Conservation (phyloP, 768 basidiomycete species). For the Pleurotus ostreatus region DNA sequence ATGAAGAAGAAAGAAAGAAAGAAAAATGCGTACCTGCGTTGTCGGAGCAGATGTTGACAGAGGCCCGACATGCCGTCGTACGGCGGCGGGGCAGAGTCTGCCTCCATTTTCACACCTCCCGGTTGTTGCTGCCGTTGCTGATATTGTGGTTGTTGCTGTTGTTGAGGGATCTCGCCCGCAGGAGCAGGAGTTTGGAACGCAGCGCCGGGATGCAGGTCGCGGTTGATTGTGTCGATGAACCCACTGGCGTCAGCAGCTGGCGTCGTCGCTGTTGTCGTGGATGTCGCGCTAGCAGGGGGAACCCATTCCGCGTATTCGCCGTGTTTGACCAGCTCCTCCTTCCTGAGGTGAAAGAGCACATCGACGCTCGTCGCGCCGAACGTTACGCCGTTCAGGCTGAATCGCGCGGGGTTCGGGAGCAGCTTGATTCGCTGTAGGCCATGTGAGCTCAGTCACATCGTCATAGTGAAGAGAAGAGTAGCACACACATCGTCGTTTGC, state of each 20-base stretch:
- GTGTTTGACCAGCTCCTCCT: conserved; percentile 73
- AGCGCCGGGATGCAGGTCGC: background rate
- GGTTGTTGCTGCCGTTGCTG: too few species aligned
- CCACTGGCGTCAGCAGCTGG: background rate
- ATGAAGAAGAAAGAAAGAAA: background rate
- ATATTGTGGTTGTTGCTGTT: too few species aligned
- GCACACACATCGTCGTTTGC: conserved; percentile 50
- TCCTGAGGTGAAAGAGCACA: conserved; percentile 82
- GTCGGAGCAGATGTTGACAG: conserved; percentile 78
- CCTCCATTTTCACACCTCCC: conserved; percentile 28
- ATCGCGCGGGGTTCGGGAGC: conserved; percentile 83
- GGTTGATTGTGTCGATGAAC: background rate
- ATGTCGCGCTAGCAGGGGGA: background rate
- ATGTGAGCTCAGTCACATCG: background rate
- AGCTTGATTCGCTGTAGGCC: conserved; percentile 63
- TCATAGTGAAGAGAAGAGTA: background rate
- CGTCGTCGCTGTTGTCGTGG: background rate
- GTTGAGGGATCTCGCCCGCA: too few species aligned
- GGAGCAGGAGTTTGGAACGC: background rate
- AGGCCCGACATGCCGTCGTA: conserved; percentile 77
- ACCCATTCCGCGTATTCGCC: conserved; percentile 28
- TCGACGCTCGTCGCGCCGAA: conserved; percentile 86
- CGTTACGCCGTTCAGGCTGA: conserved; percentile 79
- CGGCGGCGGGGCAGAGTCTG: conserved; percentile 39
- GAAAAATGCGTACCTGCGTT: conserved; percentile 63